Conservation (phyloP, 2,329 filamentous ascomycete genomes). For the Penicillium sp. region DNA sequence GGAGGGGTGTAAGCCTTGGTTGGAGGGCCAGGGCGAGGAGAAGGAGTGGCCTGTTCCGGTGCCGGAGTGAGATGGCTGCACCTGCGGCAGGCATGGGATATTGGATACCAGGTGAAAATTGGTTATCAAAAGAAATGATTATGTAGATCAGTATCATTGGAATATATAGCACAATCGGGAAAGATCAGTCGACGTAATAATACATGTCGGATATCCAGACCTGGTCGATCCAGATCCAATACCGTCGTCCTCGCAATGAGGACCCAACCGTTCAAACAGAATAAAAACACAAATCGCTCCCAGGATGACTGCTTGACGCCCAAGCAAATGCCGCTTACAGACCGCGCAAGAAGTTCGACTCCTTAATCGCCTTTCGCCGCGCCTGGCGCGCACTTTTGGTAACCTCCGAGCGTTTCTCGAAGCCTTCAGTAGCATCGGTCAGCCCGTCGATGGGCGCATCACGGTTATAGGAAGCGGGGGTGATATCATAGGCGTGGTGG, state of each 20-base stretch:
- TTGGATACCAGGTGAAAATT: too few species aligned
- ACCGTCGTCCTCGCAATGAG: slow-evolving; percentile 10
- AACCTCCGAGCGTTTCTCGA: slow-evolving; percentile 45
- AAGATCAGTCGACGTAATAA: slow-evolving; percentile 33
- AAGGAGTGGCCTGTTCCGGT: slow-evolving; percentile 36
- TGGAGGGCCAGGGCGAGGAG: slow-evolving; percentile 39
- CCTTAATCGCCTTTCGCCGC: slow-evolving; percentile 51
- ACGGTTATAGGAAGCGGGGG: slow-evolving; percentile 42
- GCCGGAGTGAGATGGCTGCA: slow-evolving; percentile 9
- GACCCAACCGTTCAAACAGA: slow-evolving; percentile 1
- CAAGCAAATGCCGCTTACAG: slow-evolving; percentile 37
- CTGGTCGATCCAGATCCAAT: slow-evolving; percentile 18
- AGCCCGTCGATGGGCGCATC: slow-evolving; percentile 24
- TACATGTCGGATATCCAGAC: slow-evolving; percentile 30
- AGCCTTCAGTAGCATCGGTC: slow-evolving; percentile 39
- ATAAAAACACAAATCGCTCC: slow-evolving; percentile 14
- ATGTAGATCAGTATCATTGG: slow-evolving; percentile 23
- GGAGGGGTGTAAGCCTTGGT: slow-evolving; percentile 36
- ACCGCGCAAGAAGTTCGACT: slow-evolving; percentile 54
- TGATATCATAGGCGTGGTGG: slow-evolving; percentile 51
- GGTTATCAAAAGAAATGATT: neutral
- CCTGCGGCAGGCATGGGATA: too few species aligned
- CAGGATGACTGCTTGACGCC: slow-evolving; percentile 4
- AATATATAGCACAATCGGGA: slow-evolving; percentile 33
- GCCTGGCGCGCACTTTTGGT: slow-evolving; percentile 50